Percentiles rank a stretch among this genome's conserved stretches.
Conservation (phyloP, 148 eudicot genomes). For the Gaultheria prostrata region DNA sequence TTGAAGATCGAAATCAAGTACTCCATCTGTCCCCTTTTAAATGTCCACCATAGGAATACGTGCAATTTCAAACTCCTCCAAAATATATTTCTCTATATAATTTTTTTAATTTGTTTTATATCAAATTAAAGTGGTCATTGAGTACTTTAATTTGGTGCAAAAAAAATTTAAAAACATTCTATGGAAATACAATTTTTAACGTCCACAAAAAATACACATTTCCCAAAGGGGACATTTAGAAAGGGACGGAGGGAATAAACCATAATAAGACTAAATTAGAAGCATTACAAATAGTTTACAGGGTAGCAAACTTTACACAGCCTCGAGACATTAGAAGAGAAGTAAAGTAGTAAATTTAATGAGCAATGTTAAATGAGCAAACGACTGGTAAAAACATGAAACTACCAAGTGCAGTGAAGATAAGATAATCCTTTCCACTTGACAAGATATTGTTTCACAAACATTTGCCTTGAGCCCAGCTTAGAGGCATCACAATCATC, state of each 20-base stretch:
- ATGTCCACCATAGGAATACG: no score
- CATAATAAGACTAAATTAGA: not conserved
- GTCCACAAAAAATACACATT: no score
- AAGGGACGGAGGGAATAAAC: no score
- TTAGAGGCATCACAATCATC: conserved; percentile 63
- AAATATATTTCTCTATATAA: no score
- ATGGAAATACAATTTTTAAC: no score
- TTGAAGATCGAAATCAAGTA: conserved; percentile 26
- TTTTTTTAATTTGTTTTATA: no score
- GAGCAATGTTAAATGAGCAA: not conserved
- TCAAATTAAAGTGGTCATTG: no score
- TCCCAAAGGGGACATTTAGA: no score
- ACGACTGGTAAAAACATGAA: not conserved
- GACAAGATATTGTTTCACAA: conserved; percentile 87
- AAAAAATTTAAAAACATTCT: no score
- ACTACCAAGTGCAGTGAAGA: conserved; percentile 94
- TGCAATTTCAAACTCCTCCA: no score
- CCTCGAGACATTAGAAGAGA: not conserved
- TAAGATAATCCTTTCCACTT: conserved; percentile 96
- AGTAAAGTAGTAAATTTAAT: not conserved
- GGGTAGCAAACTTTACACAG: not conserved
- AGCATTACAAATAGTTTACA: not conserved
- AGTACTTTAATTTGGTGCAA: no score
- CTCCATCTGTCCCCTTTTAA: no score
- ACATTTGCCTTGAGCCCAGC: conserved; percentile 66